Conservation (phyloP, 805 yeast species). For the Kluyveromyces lactis region DNA sequence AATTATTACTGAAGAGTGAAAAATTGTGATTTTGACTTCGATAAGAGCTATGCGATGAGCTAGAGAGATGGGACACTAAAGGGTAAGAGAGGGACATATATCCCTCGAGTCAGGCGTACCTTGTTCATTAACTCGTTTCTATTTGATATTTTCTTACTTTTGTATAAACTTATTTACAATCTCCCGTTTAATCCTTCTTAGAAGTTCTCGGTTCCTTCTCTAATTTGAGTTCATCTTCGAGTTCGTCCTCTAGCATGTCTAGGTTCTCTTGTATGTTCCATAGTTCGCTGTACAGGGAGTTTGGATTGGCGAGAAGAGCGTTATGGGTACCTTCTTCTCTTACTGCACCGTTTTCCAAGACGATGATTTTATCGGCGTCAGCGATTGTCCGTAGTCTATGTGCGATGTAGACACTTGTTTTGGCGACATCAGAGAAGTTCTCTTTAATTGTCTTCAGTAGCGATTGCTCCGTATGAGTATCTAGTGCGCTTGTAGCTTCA, state of each 20-base stretch:
- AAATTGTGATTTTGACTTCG: too few species aligned
- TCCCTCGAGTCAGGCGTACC: too few species aligned
- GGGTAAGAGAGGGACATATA: too few species aligned
- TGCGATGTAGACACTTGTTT: slow-evolving; percentile 86
- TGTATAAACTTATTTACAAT: too few species aligned
- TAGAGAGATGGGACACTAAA: too few species aligned
- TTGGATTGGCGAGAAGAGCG: slow-evolving; percentile 42
- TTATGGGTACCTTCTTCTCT: slow-evolving; percentile 83
- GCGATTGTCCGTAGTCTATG: slow-evolving; percentile 91
- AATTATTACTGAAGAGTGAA: too few species aligned
- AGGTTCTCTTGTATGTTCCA: slow-evolving; percentile 91
- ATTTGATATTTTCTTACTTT: too few species aligned
- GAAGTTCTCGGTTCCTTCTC: background rate
- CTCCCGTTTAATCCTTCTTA: too few species aligned
- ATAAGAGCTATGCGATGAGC: too few species aligned
- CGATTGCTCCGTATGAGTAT: slow-evolving; percentile 91
- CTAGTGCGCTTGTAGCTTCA: slow-evolving; percentile 94
- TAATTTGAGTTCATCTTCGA: slow-evolving; percentile 12
- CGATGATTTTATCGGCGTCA: slow-evolving; percentile 89
- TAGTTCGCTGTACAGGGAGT: slow-evolving; percentile 65
- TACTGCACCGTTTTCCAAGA: slow-evolving; percentile 67
- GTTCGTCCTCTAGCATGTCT: slow-evolving; percentile 38
- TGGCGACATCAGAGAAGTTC: slow-evolving; percentile 48
- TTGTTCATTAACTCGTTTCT: too few species aligned
- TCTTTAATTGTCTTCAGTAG: slow-evolving; percentile 64